Evolutionary conservation across 495 filamentous ascomycete genomes (phyloP), one percentile per base, ranked within the genome.

Genomic region (Talaromyces nanjingensis): DNA sequence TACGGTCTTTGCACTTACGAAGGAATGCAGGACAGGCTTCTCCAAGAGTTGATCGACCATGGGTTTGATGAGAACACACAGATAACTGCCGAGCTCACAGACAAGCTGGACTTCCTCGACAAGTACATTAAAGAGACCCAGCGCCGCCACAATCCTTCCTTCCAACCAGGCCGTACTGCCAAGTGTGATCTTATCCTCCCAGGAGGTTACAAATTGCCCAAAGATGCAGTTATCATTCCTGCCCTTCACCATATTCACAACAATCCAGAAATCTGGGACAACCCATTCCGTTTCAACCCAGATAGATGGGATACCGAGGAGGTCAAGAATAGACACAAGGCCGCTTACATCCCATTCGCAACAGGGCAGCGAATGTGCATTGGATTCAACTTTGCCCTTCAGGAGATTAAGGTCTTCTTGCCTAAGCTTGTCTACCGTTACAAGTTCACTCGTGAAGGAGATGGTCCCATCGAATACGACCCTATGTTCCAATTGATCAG

Each of bases 111-210:
- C 1, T 84, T 79, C 65, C 73, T 83, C n/a, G 83, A 84, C 63
- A 79, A 78, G 22, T 84, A 77, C 66, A 73, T 87, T 74, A 84
- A 87, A 69, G 84, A 86, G 68, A 80, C 75, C 0, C 84, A 83
- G 63, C 76, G 84, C 2, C 72, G 76, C 4, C 83, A 86, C 72
- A 84, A 82, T 60, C 77, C 84, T 1, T 79, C 76, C 6, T 86
- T 79, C 70, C 83, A 86, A 64, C 78, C 84, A 0, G 82, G 74
- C 2, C 79, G 84, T 7, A 86, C 77, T 2, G 71, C 82, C 14
- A 79, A 79, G 63, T 67, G 67, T 0, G 83, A 85, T 58, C 65
- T 83, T 4, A 70, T 86, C 16, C 69, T 87, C 0, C 84, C 84
- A 0, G 83, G 83, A 0, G 84, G 84, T 1, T 87, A 84, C 68